These are phyloP conservation scores for Dillenia suffruticosa DNA, from an alignment of 164 flowering plant genomes.

Conservation along the genomic window DNA sequence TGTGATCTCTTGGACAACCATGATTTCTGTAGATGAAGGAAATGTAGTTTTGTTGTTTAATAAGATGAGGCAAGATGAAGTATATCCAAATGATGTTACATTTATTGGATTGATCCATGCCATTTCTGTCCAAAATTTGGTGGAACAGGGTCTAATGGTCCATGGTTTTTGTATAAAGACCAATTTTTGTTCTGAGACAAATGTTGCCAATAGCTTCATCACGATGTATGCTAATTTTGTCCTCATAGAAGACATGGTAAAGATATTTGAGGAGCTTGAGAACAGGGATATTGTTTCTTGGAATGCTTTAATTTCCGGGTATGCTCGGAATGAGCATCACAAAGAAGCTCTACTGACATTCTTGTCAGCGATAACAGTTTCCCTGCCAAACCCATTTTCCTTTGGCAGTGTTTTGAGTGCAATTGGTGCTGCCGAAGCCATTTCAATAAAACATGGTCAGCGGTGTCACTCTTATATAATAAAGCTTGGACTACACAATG, in stretches of 20 bases:
- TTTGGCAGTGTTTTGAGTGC: slow-evolving; percentile 78
- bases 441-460: slow-evolving; percentile 66
- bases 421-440: slow-evolving; percentile 58
- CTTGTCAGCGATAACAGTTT: slow-evolving; percentile 32
- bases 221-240: slow-evolving; percentile 83
- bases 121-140: slow-evolving; percentile 29
- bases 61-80: slow-evolving; percentile 62
- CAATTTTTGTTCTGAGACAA: slow-evolving; percentile 37
- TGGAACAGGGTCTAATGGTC: slow-evolving; percentile 50
- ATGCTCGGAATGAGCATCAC: slow-evolving; percentile 52
- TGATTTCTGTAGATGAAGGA: slow-evolving; percentile 57
- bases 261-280: slow-evolving; percentile 58
- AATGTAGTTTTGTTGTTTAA: slow-evolving; percentile 51
- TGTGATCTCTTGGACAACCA: slow-evolving; percentile 89
- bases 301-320: slow-evolving; percentile 90
- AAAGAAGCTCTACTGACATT: slow-evolving; percentile 63
- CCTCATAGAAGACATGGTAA: slow-evolving; percentile 42
- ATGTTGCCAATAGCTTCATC: slow-evolving; percentile 69
- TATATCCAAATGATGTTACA: slow-evolving; percentile 91
- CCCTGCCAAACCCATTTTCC: slow-evolving; percentile 57
- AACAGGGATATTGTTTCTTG: slow-evolving; percentile 61
- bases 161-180: slow-evolving; percentile 65
- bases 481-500: slow-evolving; percentile 55
- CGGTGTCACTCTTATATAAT: slow-evolving; percentile 54
- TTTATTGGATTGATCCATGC: slow-evolving; percentile 67